Conservation (phyloP, 305 asterid species). For the Solanum aculeatissimum region DNA sequence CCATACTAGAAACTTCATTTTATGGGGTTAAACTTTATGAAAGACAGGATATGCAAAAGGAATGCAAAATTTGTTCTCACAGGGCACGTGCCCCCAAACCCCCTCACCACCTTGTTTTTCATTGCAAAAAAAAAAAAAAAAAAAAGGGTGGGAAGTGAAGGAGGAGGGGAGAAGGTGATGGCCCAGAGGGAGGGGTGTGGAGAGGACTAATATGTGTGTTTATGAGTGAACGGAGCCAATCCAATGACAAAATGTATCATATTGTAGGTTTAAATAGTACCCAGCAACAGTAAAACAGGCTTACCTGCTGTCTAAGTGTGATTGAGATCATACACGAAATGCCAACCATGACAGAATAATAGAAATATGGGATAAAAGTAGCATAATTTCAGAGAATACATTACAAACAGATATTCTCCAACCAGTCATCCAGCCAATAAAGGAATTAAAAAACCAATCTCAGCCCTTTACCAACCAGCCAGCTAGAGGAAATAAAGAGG, state of each 20-base stretch:
- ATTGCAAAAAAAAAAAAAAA: not conserved
- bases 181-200: not conserved
- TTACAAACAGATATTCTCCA: not conserved
- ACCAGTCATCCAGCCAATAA: not conserved
- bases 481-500: not conserved
- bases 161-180: not conserved
- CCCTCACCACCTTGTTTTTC: not conserved
- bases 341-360: not conserved
- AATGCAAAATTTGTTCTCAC: not conserved
- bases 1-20: not conserved
- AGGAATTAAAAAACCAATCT: not conserved
- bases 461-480: not conserved
- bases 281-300: not conserved
- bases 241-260: not conserved
- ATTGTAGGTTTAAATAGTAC: not conserved
- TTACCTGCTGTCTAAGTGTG: not conserved
- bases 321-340: not conserved
- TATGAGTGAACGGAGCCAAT: not conserved
- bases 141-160: not conserved
- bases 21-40: not conserved
- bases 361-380: not conserved
- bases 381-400: not conserved
- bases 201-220: not conserved
- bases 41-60: not conserved
- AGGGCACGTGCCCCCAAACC: not conserved